Evolutionary conservation across 257 asterid species (phyloP).

Genomic region (Solanum pinnatisectum): DNA sequence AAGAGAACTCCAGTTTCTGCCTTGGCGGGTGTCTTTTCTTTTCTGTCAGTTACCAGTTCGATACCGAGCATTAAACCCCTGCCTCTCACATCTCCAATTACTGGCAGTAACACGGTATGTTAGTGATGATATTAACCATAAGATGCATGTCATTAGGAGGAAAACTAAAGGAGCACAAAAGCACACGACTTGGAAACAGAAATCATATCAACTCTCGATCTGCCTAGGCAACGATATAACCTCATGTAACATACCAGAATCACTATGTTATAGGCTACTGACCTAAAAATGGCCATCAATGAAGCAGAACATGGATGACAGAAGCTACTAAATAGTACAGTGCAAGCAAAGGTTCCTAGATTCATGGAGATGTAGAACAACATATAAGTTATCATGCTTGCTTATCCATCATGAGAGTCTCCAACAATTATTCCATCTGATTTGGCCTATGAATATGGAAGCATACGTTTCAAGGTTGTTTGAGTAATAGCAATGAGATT

Average conservation of each 20-base stretch:
- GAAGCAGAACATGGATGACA: neutral
- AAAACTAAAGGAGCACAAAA: neutral
- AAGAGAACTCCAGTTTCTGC: conserved; percentile 80
- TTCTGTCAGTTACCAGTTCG: conserved; percentile 78
- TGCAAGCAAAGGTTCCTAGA: neutral
- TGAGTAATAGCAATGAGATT: neutral
- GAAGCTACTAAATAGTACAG: neutral
- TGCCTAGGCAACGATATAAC: neutral
- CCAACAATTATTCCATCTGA: neutral
- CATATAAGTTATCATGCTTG: neutral
- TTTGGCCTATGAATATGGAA: neutral
- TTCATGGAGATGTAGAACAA: neutral
- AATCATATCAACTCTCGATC: neutral
- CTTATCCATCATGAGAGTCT: neutral
- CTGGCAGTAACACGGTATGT: conserved; percentile 17
- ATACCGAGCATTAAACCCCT: conserved; percentile 90
- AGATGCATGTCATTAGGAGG: neutral
- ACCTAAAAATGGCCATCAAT: neutral
- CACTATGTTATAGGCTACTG: neutral
- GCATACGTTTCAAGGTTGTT: neutral
- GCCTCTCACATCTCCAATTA: conserved; percentile 94
- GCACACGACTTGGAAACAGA: neutral
- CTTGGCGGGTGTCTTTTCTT: conserved; percentile 75
- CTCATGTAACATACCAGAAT: neutral
- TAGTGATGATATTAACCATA: neutral